A percentile compares a stretch with the other conserved stretches of the same genome.
phyloP scores from a whole-genome alignment of 768 basidiomycete species.

The Erythrobasidium yunnanense region DNA sequence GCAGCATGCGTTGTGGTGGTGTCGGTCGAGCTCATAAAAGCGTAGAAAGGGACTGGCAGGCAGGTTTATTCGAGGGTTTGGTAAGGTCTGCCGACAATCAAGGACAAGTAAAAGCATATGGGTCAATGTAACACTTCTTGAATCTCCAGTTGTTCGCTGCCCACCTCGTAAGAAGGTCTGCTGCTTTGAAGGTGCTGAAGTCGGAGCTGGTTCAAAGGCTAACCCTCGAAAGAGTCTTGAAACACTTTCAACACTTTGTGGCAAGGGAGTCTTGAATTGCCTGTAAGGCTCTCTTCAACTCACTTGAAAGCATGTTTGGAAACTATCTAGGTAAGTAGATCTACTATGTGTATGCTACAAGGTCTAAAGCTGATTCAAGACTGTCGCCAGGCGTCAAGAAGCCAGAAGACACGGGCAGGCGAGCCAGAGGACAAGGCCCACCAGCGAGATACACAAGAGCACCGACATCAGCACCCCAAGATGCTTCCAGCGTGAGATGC shows the following conservation, averaged over 20 bases:
- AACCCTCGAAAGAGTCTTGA: no score
- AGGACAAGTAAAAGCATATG: no score
- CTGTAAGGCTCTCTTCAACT: no score
- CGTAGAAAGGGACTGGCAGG: not conserved
- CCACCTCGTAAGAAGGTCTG: no score
- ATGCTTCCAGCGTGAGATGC: constrained; percentile 8
- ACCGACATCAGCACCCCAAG: constrained; percentile 3
- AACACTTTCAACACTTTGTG: no score
- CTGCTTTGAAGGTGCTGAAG: no score
- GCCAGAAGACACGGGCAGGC: not conserved
- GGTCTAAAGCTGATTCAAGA: not conserved
- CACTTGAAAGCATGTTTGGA: constrained; percentile 14
- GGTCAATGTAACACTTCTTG: no score
- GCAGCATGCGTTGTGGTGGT: constrained; percentile 22
- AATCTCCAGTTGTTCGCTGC: no score
- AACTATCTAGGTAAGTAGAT: constrained; percentile 13
- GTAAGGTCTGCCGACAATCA: no score
- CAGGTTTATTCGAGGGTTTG: no score
- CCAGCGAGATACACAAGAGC: constrained; percentile 17
- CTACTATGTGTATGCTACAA: not conserved
- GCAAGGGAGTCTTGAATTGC: no score
- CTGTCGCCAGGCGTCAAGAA: constrained; percentile 6
- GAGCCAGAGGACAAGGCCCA: constrained; percentile 8
- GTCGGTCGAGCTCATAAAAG: constrained; percentile 27
- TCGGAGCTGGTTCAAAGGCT: no score